A percentile compares a stretch with the other conserved stretches of the same genome.
Evolutionary conservation across 352 stramenopile species (phyloP).

Genomic region (Globisporangium cylindrosporum): DNA sequence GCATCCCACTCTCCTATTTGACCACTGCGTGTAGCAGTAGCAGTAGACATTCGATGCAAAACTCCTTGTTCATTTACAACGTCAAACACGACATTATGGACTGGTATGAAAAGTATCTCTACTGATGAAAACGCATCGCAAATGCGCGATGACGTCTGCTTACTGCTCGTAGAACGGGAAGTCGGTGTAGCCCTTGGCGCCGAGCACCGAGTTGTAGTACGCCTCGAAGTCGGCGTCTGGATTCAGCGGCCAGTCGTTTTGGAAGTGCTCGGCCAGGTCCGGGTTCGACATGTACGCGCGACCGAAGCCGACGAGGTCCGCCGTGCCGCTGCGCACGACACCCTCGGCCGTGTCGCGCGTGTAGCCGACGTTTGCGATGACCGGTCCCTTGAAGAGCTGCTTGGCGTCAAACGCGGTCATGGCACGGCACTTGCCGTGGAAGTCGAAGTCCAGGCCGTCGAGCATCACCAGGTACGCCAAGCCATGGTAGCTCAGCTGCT

Average conservation of each 20-base stretch:
- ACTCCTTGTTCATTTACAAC: background rate
- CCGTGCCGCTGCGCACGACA: constrained; percentile 28
- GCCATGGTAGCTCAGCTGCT: constrained; percentile 12
- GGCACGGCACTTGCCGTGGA: constrained; percentile 22
- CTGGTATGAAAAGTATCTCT: background rate
- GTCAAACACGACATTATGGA: background rate
- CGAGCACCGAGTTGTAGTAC: constrained; percentile 8
- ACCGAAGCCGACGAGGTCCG: constrained; percentile 42
- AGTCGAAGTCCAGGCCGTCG: constrained; percentile 20
- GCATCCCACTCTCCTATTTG: too few relatives aligned
- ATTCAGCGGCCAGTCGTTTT: constrained; percentile 26
- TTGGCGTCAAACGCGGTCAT: constrained; percentile 31
- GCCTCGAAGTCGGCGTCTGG: constrained; percentile 15
- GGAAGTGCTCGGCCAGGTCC: constrained; percentile 32
- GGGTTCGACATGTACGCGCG: constrained; percentile 57
- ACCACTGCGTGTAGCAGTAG: too few relatives aligned
- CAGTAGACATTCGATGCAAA: too few relatives aligned
- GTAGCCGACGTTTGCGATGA: constrained; percentile 37
- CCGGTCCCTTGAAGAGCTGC: constrained; percentile 28
- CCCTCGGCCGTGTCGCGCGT: constrained; percentile 28
- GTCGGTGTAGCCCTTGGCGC: constrained; percentile 16
- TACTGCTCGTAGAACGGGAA: constrained; percentile 13
- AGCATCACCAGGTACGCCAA: constrained; percentile 30
- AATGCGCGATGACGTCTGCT: background rate
- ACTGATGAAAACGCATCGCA: too few relatives aligned